Evolutionary conservation across 2,329 filamentous ascomycete species (phyloP).

Genomic region (Parastagonospora avenae): DNA sequence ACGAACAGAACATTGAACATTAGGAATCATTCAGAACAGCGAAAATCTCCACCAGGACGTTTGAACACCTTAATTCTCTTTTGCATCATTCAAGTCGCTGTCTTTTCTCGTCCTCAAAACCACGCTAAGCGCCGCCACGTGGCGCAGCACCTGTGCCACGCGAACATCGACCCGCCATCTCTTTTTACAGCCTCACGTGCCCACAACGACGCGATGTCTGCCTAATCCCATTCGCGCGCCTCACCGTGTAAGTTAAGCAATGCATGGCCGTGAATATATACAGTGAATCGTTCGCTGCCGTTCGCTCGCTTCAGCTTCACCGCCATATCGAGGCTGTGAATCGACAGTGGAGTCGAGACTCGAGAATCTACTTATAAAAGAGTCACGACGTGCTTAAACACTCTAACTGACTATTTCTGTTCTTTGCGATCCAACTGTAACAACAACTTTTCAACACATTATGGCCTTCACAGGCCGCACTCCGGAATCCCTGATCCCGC

Average conservation of each 20-base stretch:
- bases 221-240: conserved; percentile 6
- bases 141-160: conserved; percentile 4
- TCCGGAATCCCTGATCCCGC: conserved; percentile 77
- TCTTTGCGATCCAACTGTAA: not conserved
- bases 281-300: not conserved
- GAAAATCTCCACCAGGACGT: too few species aligned
- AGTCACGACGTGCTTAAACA: not conserved
- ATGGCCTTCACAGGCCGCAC: conserved; percentile 56
- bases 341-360: not conserved
- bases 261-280: not conserved
- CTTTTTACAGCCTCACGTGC: conserved; percentile 17
- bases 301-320: conserved; percentile 1
- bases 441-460: not conserved
- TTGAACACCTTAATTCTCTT: too few species aligned
- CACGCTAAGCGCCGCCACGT: not conserved
- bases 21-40: too few species aligned
- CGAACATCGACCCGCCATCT: conserved; percentile 25
- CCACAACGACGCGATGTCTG: conserved; percentile 12
- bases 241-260: too few species aligned
- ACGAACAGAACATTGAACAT: too few species aligned
- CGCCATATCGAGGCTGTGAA: conserved; percentile 8
- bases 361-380: not conserved
- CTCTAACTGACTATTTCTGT: not conserved
- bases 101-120: not conserved
- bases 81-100: too few species aligned